Evolutionary conservation across 169 alveolate species (phyloP), one percentile per base, ranked within the genome.

Genomic region (Plasmodium knowlesi): DNA sequence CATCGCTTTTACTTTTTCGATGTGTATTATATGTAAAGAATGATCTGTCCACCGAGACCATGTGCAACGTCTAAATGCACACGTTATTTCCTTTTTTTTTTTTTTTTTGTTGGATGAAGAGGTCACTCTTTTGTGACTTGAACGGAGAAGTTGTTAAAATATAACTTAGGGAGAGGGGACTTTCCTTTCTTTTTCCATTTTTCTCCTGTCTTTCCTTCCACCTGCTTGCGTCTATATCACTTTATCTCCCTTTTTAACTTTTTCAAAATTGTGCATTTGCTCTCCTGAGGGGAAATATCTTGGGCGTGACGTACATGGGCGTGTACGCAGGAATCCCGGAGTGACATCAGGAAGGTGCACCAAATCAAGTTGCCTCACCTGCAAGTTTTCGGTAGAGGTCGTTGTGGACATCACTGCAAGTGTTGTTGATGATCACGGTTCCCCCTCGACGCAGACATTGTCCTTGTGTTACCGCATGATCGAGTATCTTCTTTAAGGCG

Each of bases 141-240:
- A 37, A 37, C n/a, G 84, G n/a, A 5, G 32, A 37, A 78, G 57
- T 73, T 73, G 46, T 73, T 73, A 73, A 73, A 73, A 73, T 73
- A 22, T 73, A 16, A 73, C 82, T 73, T 73, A 39, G 22, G 22
- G 19, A 50, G 61, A 22, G 61, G 61, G 61, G 16, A 78, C 8
- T 74, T 74, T 46, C 57, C 43, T 74, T 8, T 25, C 25, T 30
- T 30, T 73, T 74, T 25, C 9, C 9, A 28, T 32, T 32, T 76
- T 76, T 76, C 32, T 0, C 67, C 50, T 32, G 32, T 32, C 50
- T 76, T 76, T 10, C 30, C 83, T 32, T 32, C 83, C 50, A 19
- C 28, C 50, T 32, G 30, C 3, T 30, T 12, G 3, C 57, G 5
- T 12, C 19, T 16, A 50, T 50, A 50, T 32, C 67, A 16, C 50